Base-by-base conservation (phyloP, 768 basidiomycete species). In the Gloeostereum incarnatum region DNA sequence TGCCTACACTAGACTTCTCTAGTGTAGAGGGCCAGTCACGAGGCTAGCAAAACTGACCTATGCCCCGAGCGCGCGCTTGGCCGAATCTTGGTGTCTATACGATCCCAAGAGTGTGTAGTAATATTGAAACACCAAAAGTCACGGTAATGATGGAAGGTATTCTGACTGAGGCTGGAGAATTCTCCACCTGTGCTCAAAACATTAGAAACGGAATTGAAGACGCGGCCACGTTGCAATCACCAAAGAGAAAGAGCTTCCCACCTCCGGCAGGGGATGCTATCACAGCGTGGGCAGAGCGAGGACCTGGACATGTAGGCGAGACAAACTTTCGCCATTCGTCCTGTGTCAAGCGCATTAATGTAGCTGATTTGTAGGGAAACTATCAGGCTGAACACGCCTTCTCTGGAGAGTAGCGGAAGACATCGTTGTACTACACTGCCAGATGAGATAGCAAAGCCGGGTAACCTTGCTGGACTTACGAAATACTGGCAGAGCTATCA, bases 51-150 rank as follows among this genome's bases (percentile, higher is more conserved):
- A 13, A 44, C 69, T 36, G 43, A 84, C 77, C 90, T 67, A 58
- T 90, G 87, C 2, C 91, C 92, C 2, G 82, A 87, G 29, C 90
- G 66, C 5, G 88, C 84, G 26, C 73, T 79, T 0, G 90, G 91
- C 18, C 76, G 68, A 11, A 81, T 55, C 51, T 88, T 91, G 3
- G 87, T 90, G 25, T 93, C 91, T 36, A 92, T 86, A 6, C 87
- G 66, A 47, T 93, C 87, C 91, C 92, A 94, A 0, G 70, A 59
- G 44, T 88, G 84, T 0, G 78, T 80, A 2, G 68, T 50, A 17
- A 94, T 74, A 45, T 89, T 85, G 51, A 93, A 93, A 33, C 71
- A 71, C 84, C 92, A 92, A 51, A 93, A 80, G 51, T 92, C 87
- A 31, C 86, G 74, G 51, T 89, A 93, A 48, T 92, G 88, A 44